phyloP scores from a whole-genome alignment of 2,329 filamentous ascomycete genomes.

The Trichophyton schoenleinii region DNA sequence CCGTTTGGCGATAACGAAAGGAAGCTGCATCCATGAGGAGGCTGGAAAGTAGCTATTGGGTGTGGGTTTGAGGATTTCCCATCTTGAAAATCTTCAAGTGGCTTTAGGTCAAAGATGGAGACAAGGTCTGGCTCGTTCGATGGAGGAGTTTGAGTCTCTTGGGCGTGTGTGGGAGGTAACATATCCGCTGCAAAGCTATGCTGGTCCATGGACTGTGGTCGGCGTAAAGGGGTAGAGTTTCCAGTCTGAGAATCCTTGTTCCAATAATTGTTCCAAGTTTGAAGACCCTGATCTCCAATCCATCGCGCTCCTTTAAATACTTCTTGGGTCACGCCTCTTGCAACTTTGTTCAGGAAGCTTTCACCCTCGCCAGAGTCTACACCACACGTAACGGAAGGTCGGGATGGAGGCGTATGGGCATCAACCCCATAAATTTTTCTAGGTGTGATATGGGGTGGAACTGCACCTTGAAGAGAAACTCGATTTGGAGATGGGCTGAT shows the following conservation, averaged over 20 bases:
- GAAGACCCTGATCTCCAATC: slow-evolving; percentile 38
- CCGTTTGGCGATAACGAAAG: slow-evolving; percentile 38
- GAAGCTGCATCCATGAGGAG: slow-evolving; percentile 38
- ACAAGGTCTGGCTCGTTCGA: slow-evolving; percentile 33
- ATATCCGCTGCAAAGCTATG: slow-evolving; percentile 21
- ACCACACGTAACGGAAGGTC: slow-evolving; percentile 32
- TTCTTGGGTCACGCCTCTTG: slow-evolving; percentile 39
- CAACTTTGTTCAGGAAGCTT: slow-evolving; percentile 36
- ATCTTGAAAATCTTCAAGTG: slow-evolving; percentile 30
- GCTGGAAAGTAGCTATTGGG: slow-evolving; percentile 35
- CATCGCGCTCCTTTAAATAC: slow-evolving; percentile 37
- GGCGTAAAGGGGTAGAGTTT: slow-evolving; percentile 19
- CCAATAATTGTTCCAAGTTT: slow-evolving; percentile 41
- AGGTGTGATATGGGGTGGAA: slow-evolving; percentile 25
- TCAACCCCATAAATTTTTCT: slow-evolving; percentile 31
- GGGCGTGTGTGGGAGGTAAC: slow-evolving; percentile 37
- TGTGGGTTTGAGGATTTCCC: slow-evolving; percentile 23
- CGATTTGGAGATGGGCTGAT: slow-evolving; percentile 29
- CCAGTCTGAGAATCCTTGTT: slow-evolving; percentile 29
- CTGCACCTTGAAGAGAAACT: slow-evolving; percentile 29
- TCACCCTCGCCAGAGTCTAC: slow-evolving; percentile 37
- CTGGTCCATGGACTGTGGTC: slow-evolving; percentile 15
- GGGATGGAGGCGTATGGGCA: slow-evolving; percentile 30
- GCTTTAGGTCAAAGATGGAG: slow-evolving; percentile 35
- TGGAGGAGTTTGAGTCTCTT: slow-evolving; percentile 25